These are phyloP conservation scores for Microcyclosporella mali DNA, from an alignment of 2,329 filamentous ascomycete genomes.

Conservation along the genomic window DNA sequence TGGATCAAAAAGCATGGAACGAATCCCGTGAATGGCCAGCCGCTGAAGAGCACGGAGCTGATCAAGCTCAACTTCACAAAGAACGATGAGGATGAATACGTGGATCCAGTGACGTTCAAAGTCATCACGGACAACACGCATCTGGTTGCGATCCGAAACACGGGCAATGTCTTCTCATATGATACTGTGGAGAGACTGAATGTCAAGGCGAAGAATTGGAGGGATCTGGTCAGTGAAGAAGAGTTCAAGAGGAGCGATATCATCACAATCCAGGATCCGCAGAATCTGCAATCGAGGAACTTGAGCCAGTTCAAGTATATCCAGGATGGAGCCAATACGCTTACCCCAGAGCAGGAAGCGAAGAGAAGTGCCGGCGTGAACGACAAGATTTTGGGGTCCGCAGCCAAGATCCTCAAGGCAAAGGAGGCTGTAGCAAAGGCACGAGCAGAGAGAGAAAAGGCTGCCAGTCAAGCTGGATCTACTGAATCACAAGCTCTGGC, in stretches of 20 bases:
- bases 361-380: slow-evolving; percentile 64
- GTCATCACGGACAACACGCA: slow-evolving; percentile 98
- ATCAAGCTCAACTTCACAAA: slow-evolving; percentile 88
- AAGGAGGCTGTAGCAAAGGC: slow-evolving; percentile 92
- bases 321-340: slow-evolving; percentile 64
- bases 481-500: slow-evolving; percentile 40
- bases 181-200: slow-evolving; percentile 94
- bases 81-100: slow-evolving; percentile 84
- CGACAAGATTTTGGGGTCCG: slow-evolving; percentile 68
- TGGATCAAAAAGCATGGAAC: slow-evolving; percentile 94
- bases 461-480: slow-evolving; percentile 17
- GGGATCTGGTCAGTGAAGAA: slow-evolving; percentile 77
- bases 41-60: slow-evolving; percentile 72
- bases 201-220: slow-evolving; percentile 95
- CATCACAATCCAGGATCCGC: slow-evolving; percentile 92
- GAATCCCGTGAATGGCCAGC: slow-evolving; percentile 79
- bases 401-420: slow-evolving; percentile 77
- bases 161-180: slow-evolving; percentile 93
- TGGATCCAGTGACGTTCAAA: slow-evolving; percentile 96
- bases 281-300: slow-evolving; percentile 76
- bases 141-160: slow-evolving; percentile 77
- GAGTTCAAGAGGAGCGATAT: slow-evolving; percentile 87
- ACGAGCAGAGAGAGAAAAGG: slow-evolving; percentile 59
- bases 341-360: slow-evolving; percentile 64
- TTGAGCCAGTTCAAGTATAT: slow-evolving; percentile 84